Evolutionary conservation across 2,329 filamentous ascomycete species (phyloP).

Genomic region (Fusarium hainanense): DNA sequence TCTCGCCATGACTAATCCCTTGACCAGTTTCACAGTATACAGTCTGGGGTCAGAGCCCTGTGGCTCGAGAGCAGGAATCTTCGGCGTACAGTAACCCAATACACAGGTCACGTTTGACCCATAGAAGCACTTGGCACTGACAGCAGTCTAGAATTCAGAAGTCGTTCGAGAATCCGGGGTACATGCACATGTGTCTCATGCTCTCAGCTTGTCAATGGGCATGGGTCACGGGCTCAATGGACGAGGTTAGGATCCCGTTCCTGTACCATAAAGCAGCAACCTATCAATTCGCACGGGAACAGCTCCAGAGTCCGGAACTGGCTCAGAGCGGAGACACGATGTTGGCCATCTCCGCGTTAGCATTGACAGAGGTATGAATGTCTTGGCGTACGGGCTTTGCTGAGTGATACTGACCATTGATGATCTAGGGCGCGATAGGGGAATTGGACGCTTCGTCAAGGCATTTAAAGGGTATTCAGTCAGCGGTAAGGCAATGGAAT

Average conservation of each 20-base stretch:
- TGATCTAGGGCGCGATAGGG: slow-evolving; percentile 55
- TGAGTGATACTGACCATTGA: slow-evolving; percentile 19
- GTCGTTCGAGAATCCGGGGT: slow-evolving; percentile 57
- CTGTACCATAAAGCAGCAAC: slow-evolving; percentile 60
- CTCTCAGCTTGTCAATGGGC: slow-evolving; percentile 59
- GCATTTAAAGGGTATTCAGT: slow-evolving; percentile 55
- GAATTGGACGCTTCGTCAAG: slow-evolving; percentile 57
- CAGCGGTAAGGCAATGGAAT: slow-evolving; percentile 42
- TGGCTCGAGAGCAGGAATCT: slow-evolving; percentile 51
- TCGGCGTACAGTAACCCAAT: slow-evolving; percentile 43
- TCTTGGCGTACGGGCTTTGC: background rate
- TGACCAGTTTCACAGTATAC: slow-evolving; percentile 55
- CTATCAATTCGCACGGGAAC: slow-evolving; percentile 59
- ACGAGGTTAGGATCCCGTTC: slow-evolving; percentile 58
- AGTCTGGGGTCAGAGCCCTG: slow-evolving; percentile 55
- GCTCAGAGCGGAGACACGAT: slow-evolving; percentile 56
- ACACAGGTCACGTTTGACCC: background rate
- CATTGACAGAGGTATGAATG: slow-evolving; percentile 55
- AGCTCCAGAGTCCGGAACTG: slow-evolving; percentile 53
- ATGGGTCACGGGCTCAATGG: slow-evolving; percentile 59
- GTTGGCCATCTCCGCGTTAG: slow-evolving; percentile 57
- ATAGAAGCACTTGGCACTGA: slow-evolving; percentile 23
- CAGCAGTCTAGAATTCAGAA: slow-evolving; percentile 52
- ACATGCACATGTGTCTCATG: slow-evolving; percentile 59
- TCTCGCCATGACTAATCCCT: slow-evolving; percentile 23